These are phyloP conservation scores for Scytalidium lignicola DNA, from an alignment of 2,329 filamentous ascomycete species.

Conservation along the genomic window DNA sequence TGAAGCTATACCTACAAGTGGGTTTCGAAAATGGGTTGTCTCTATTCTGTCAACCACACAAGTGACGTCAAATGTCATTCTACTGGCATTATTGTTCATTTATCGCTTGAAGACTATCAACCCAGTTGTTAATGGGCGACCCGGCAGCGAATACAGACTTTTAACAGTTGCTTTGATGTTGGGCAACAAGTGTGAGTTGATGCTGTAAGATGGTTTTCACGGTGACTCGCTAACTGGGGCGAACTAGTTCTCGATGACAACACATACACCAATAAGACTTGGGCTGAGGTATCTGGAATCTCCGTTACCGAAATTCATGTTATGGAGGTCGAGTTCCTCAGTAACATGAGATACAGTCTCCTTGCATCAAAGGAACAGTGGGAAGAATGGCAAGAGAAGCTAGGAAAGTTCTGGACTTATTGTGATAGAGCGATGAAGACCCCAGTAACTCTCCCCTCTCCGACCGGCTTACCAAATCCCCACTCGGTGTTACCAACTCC, in stretches of 20 bases:
- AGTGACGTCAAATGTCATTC: constrained; percentile 90
- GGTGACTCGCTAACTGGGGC: constrained; percentile 18
- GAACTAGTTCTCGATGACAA: constrained; percentile 83
- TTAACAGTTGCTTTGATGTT: constrained; percentile 95
- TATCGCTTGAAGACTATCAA: constrained; percentile 90
- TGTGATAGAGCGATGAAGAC: constrained; percentile 24
- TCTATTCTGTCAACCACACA: constrained; percentile 89
- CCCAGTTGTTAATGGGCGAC: constrained; percentile 81
- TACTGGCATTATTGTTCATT: constrained; percentile 86
- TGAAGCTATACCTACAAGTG: constrained; percentile 66
- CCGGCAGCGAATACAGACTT: constrained; percentile 87
- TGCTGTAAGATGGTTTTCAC: not conserved
- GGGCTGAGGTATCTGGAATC: constrained; percentile 96
- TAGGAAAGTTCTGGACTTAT: constrained; percentile 77
- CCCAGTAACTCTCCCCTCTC: constrained; percentile 17
- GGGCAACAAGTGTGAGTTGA: constrained; percentile 80
- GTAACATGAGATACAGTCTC: constrained; percentile 94
- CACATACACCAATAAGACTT: constrained; percentile 99
- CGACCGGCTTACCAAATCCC: constrained; percentile 27
- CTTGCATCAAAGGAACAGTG: constrained; percentile 83
- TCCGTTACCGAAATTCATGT: constrained; percentile 93
- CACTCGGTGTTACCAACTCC: constrained; percentile 44
- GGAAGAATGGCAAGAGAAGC: constrained; percentile 78
- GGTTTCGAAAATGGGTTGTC: constrained; percentile 91
- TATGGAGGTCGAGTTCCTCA: constrained; percentile 99